Base-by-base conservation (phyloP, 2,329 filamentous ascomycete genomes). In the Aspergillus brasiliensis region DNA sequence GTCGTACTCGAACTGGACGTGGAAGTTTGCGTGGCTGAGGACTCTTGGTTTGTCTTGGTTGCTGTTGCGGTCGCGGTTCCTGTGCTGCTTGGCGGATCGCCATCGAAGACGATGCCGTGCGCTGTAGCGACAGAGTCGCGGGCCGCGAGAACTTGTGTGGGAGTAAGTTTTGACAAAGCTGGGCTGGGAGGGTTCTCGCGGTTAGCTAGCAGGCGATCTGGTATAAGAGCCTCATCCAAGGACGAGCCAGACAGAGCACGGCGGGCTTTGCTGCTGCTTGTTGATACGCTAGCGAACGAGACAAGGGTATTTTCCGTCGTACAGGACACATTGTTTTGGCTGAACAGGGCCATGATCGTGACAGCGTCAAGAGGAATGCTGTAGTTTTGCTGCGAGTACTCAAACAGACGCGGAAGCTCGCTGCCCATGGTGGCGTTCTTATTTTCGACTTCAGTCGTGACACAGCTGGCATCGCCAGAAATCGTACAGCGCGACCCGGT, bases 261-360 rank as follows among this genome's bases (percentile, higher is more conserved):
- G 27, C 72, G 70, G 53, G 66, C 70, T 40, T 69, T 70, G 64
- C 65, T 70, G 28, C 58, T 63, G 56, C 51, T 63, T 3, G 59
- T 71, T 17, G 62, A 47, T 44, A 70, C 72, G 61, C 88, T 89
- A 66, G 91, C 85, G 74, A 97, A 96, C 0, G 91, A 92, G 15
- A 98, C 89, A 3, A 99, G 82, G 0, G 92, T 89, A 69, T 98
- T 98, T 73, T 97, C 90, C 0, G 88, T 86, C 8, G 86, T 86
- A 75, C 95, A 99, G 57, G 90, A 92, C 15, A 97, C 80, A 64
- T 89, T 89, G 31, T 84, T 85, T 5, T 83, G 78, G 69, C 90
- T 94, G 75, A 98, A 91, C 51, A 92, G 85, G 1, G 88, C 86
- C 57, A 97, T 78, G 54, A 98, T 85, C 7, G 83, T 83, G 0